Evolutionary conservation across 2,329 filamentous ascomycete genomes (phyloP).

Genomic region (Ramularia collo-cygni): DNA sequence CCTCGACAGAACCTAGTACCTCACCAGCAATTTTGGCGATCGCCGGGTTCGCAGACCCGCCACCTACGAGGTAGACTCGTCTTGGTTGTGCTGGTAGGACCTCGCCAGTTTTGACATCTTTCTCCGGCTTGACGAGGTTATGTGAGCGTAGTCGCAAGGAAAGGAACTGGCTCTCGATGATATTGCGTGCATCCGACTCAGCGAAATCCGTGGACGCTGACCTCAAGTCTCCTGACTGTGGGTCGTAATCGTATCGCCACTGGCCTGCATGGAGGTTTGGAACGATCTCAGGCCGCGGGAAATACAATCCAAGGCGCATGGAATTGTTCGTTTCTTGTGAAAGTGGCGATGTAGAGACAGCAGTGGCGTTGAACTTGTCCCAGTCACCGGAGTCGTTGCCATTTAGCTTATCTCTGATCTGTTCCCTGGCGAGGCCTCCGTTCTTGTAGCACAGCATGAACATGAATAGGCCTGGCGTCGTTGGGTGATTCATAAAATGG

Average conservation of each 20-base stretch:
- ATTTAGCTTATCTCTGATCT: conserved; percentile 75
- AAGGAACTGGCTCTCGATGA: conserved; percentile 91
- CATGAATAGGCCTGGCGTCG: conserved; percentile 88
- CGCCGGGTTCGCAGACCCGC: conserved; percentile 80
- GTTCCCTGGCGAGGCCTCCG: conserved; percentile 84
- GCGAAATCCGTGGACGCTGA: conserved; percentile 39
- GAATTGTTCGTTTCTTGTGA: conserved; percentile 51
- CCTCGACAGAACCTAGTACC: conserved; percentile 80
- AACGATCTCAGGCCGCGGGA: conserved; percentile 90
- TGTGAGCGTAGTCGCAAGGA: conserved; percentile 81
- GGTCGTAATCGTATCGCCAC: conserved; percentile 68
- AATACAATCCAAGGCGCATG: conserved; percentile 87
- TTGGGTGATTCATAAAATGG: conserved; percentile 98
- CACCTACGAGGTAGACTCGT: conserved; percentile 88
- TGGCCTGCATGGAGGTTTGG: conserved; percentile 81
- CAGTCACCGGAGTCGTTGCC: conserved; percentile 50
- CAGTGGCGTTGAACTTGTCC: conserved; percentile 70
- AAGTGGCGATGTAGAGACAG: conserved; percentile 62
- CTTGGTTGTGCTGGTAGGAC: conserved; percentile 74
- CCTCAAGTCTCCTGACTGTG: conserved; percentile 41
- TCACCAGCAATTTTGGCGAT: conserved; percentile 81
- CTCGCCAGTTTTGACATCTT: conserved; percentile 38
- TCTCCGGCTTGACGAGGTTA: conserved; percentile 54
- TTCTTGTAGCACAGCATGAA: conserved; percentile 99
- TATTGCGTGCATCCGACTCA: conserved; percentile 66